Percentiles rank a stretch among this genome's conserved stretches.
Conservation (phyloP, 768 basidiomycete species). For the Atractiella rhizophila region DNA sequence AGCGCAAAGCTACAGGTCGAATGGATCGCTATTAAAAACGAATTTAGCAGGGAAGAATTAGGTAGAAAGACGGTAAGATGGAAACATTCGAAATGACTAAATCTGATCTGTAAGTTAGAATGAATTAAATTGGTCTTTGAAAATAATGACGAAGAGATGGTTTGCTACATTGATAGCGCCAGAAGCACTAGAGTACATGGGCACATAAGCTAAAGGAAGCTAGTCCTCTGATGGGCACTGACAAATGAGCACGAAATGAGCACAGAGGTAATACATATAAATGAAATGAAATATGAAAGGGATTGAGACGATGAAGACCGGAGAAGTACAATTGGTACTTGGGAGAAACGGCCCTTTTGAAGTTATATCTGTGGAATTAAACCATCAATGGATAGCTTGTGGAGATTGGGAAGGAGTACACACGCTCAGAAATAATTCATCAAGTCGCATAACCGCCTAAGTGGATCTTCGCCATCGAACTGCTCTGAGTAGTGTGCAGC, state of each 20-base stretch:
- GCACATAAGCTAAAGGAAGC: background rate
- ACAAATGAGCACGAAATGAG: background rate
- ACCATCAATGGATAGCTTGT: too few relatives aligned
- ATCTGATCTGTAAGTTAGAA: background rate
- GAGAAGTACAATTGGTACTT: background rate
- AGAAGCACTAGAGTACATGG: background rate
- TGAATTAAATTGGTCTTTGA: background rate
- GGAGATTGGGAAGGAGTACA: too few relatives aligned
- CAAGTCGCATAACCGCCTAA: too few relatives aligned
- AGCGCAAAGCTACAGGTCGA: background rate
- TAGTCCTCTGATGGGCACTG: background rate
- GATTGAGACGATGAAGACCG: background rate
- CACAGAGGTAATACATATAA: background rate
- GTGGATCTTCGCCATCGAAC: too few relatives aligned
- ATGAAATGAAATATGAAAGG: background rate
- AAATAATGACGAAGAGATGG: background rate
- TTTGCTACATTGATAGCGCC: background rate
- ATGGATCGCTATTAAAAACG: too few relatives aligned
- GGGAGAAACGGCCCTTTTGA: too few relatives aligned
- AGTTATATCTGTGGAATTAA: too few relatives aligned
- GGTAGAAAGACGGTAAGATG: background rate
- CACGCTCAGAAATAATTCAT: too few relatives aligned
- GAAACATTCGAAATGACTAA: background rate
- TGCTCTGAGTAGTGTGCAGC: too few relatives aligned
- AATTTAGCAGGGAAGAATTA: background rate